Evolutionary conservation across 1,284 basidiomycete species (phyloP).

Genomic region (Pyrrhoderma noxium): DNA sequence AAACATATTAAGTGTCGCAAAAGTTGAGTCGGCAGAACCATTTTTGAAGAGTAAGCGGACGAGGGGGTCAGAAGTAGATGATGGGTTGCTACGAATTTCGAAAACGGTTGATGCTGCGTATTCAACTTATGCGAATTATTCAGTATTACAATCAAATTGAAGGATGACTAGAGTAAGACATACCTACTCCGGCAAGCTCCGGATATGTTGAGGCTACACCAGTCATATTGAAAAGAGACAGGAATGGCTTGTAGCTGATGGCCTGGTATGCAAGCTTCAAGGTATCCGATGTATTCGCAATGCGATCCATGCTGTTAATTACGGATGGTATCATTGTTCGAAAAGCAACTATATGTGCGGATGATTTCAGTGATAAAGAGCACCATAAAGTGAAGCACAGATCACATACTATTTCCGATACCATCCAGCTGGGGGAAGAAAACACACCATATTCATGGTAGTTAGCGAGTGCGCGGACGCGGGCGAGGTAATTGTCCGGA

Average conservation of each 20-base stretch:
- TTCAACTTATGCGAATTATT: conserved; percentile 30
- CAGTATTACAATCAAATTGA: not conserved
- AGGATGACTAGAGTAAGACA: conserved; percentile 1
- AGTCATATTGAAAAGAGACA: conserved; percentile 47
- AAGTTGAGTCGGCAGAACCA: conserved; percentile 34
- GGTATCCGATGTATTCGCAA: conserved; percentile 36
- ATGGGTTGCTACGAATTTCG: conserved; percentile 32
- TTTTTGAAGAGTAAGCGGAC: conserved; percentile 57
- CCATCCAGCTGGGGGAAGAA: conserved; percentile 30
- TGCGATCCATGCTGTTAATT: conserved; percentile 32
- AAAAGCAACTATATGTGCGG: conserved; percentile 40
- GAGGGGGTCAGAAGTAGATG: conserved; percentile 29
- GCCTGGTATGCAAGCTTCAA: conserved; percentile 38
- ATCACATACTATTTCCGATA: conserved; percentile 36
- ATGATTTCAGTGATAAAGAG: conserved; percentile 16
- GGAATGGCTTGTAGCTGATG: conserved; percentile 48
- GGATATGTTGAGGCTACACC: conserved; percentile 27
- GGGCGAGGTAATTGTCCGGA: conserved; percentile 29
- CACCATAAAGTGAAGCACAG: not conserved
- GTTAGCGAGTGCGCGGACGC: conserved; percentile 39
- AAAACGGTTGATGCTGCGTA: conserved; percentile 39
- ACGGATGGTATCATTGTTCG: conserved; percentile 40
- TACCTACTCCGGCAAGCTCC: conserved; percentile 31
- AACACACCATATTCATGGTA: conserved; percentile 45
- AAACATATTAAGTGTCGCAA: conserved; percentile 25